A percentile compares a stretch with the other conserved stretches of the same genome.
Evolutionary conservation across 2,329 filamentous ascomycete genomes (phyloP).

Genomic region (Xylaria sp.): DNA sequence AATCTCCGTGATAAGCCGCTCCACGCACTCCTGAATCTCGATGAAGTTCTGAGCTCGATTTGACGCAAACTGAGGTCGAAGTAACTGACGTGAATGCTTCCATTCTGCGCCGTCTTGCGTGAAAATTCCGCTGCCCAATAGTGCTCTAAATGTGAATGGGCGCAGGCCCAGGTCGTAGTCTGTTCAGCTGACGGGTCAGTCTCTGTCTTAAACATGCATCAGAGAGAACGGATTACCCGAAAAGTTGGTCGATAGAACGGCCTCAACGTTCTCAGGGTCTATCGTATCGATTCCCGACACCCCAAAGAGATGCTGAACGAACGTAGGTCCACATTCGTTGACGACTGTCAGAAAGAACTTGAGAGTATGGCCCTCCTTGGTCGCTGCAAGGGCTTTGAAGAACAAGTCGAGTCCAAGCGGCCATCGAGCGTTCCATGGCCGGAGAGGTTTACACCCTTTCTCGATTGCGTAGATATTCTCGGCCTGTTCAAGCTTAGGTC

Average conservation of each 20-base stretch:
- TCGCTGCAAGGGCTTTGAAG: not conserved
- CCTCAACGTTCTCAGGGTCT: not conserved
- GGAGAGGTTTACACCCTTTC: not conserved
- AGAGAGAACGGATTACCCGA: not conserved
- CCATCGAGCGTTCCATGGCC: not conserved
- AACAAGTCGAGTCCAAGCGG: not conserved
- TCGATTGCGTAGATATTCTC: not conserved
- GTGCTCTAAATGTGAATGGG: not conserved
- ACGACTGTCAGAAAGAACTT: not conserved
- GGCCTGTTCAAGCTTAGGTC: not conserved
- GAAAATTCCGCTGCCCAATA: not conserved
- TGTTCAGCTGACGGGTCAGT: not conserved
- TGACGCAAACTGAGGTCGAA: not conserved
- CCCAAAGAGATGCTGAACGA: not conserved
- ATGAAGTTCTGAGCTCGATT: not conserved
- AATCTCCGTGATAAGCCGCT: not conserved
- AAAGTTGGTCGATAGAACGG: not conserved
- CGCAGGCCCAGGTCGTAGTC: not conserved
- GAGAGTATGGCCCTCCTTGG: not conserved
- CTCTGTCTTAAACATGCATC: not conserved
- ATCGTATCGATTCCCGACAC: not conserved
- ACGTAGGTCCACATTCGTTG: not conserved
- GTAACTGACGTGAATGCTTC: not conserved
- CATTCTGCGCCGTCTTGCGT: not conserved
- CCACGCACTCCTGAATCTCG: not conserved